Evolutionary conservation across 768 basidiomycete genomes (phyloP).

Genomic region (Leccinum uliginosum): DNA sequence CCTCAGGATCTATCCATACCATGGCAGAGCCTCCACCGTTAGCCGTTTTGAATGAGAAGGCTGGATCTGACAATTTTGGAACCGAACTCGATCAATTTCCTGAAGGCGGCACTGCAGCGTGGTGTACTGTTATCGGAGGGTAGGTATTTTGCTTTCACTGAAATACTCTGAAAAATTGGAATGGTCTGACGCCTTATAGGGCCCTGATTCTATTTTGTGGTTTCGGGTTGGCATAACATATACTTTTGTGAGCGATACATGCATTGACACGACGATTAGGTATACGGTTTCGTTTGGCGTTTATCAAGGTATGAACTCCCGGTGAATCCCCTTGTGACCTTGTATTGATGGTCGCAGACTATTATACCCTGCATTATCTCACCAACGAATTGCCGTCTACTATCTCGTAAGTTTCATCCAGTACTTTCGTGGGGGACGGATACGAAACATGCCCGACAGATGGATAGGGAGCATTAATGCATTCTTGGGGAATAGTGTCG

Average conservation of each 20-base stretch:
- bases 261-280: conserved; percentile 16
- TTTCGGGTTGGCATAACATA: conserved; percentile 23
- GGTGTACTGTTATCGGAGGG: conserved; percentile 23
- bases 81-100: conserved; percentile 16
- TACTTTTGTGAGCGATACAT: not conserved
- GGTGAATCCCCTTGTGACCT: not conserved
- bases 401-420: conserved; percentile 31
- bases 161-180: not conserved
- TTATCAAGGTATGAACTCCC: conserved; percentile 31
- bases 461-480: conserved; percentile 48
- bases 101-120: conserved; percentile 27
- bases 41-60: not conserved
- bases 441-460: conserved; percentile 12
- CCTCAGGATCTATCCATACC: conserved; percentile 1
- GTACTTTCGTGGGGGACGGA: not conserved
- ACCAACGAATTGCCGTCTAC: conserved; percentile 30
- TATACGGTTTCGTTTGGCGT: conserved; percentile 36
- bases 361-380: conserved; percentile 35
- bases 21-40: not conserved
- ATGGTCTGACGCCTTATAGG: conserved; percentile 10
- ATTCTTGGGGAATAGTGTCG: conserved; percentile 33
- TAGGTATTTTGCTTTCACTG: conserved; percentile 3
- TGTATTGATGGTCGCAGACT: conserved; percentile 26
- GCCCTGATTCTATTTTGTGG: conserved; percentile 30
- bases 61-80: not conserved